Conservation (phyloP, 108 stramenopile species). For the Poteriospumella lacustris region DNA sequence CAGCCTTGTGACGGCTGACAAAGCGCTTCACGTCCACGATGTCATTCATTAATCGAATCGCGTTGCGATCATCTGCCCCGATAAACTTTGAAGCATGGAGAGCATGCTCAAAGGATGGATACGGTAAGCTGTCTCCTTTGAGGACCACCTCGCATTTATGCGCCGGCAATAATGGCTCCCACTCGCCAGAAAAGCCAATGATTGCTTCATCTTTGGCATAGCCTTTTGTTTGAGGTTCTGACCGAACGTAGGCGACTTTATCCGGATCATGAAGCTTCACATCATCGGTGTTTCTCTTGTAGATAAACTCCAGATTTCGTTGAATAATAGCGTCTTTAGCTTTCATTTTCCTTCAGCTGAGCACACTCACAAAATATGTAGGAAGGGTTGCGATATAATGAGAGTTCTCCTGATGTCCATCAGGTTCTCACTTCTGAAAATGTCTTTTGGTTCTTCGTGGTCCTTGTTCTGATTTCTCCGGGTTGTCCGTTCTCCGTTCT, state of each 20-base stretch:
- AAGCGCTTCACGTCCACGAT: not conserved
- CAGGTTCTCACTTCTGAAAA: no score
- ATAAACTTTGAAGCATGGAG: not conserved
- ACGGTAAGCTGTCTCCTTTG: not conserved
- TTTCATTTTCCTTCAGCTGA: no score
- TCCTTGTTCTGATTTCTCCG: no score
- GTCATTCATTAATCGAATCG: not conserved
- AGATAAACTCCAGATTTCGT: not conserved
- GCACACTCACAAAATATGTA: no score
- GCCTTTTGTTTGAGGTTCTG: not conserved
- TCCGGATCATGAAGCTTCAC: not conserved
- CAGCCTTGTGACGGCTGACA: not conserved
- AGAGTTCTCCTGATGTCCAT: no score
- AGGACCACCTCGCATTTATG: not conserved
- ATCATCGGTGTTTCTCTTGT: not conserved
- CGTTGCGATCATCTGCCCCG: not conserved
- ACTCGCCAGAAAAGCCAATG: not conserved
- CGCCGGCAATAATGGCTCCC: not conserved
- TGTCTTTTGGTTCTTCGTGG: no score
- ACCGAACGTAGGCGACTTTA: not conserved
- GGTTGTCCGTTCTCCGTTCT: no score
- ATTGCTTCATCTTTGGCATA: not conserved
- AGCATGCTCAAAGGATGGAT: not conserved
- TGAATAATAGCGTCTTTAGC: not conserved
- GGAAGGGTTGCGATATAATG: no score